These are phyloP conservation scores for Floccularia luteovirens DNA, from an alignment of 768 basidiomycete genomes.

Conservation along the genomic window DNA sequence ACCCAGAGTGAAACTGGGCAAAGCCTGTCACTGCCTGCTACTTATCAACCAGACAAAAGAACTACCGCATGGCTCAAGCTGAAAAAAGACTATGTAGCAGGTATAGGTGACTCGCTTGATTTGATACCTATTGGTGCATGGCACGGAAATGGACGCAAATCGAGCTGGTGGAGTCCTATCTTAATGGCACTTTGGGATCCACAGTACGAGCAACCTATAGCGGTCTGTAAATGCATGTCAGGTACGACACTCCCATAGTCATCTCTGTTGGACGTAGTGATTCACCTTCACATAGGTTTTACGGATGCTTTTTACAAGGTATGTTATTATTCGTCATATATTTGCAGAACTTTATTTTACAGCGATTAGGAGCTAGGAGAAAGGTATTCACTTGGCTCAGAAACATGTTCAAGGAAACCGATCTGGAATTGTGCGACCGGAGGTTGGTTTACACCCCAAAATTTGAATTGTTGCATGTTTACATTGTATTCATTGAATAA, in stretches of 20 bases:
- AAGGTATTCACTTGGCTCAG: constrained; percentile 51
- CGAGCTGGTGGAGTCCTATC: constrained; percentile 89
- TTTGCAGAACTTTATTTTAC: constrained; percentile 1
- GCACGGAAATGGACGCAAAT: constrained; percentile 88
- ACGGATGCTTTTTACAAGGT: constrained; percentile 79
- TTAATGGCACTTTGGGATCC: constrained; percentile 73
- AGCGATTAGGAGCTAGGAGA: constrained; percentile 47
- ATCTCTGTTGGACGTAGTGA: constrained; percentile 1
- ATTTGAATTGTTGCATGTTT: not conserved
- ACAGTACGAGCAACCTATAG: constrained; percentile 53
- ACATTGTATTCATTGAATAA: not conserved
- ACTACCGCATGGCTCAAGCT: constrained; percentile 86
- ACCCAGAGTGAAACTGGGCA: constrained; percentile 20
- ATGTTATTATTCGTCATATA: constrained; percentile 6
- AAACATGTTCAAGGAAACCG: constrained; percentile 42
- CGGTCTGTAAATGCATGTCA: constrained; percentile 88
- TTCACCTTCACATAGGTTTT: constrained; percentile 47
- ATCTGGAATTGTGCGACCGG: constrained; percentile 59
- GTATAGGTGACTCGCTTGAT: constrained; percentile 70
- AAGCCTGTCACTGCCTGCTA: constrained; percentile 66
- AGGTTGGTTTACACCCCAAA: constrained; percentile 28
- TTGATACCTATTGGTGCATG: constrained; percentile 74
- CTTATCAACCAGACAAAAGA: constrained; percentile 87
- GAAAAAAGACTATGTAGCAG: constrained; percentile 87
- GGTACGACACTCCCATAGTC: constrained; percentile 30